phyloP scores from a whole-genome alignment of 1,284 basidiomycete species.

The Puccinia coronata region DNA sequence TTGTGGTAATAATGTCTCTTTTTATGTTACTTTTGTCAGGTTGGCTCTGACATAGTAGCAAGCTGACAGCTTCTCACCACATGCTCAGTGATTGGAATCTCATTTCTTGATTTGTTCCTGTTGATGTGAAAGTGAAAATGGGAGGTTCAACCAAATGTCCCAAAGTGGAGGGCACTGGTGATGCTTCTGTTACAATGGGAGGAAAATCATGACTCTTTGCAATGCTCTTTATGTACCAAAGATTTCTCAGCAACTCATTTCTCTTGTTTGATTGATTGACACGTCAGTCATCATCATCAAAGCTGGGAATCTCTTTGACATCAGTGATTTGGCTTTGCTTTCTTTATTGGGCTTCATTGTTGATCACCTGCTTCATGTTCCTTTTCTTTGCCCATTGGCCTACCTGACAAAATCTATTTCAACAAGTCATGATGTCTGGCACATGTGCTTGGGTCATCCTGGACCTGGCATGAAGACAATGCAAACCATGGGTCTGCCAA shows the following conservation, averaged over 20 bases:
- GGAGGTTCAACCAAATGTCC: no score
- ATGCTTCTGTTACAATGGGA: neutral
- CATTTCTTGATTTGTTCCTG: neutral
- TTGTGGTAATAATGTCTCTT: no score
- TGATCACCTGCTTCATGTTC: neutral
- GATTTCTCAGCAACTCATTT: neutral
- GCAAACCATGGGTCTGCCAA: neutral
- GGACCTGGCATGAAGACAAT: neutral
- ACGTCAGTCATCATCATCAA: neutral
- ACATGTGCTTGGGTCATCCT: neutral
- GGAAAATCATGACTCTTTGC: no score
- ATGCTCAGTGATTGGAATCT: no score
- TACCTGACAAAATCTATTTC: neutral
- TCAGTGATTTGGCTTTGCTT: no score
- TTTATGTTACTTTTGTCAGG: no score
- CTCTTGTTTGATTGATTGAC: neutral
- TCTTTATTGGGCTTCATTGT: neutral
- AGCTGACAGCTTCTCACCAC: slow-evolving; percentile 1
- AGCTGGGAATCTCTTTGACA: neutral
- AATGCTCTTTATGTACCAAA: neutral
- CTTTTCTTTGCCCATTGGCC: no score
- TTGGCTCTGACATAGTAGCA: no score
- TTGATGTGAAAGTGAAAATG: neutral
- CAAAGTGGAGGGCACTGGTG: neutral
- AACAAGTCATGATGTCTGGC: neutral